Evolutionary conservation across 176 grass and related monocot genomes (phyloP).

Genomic region (Aegilops speltoides): DNA sequence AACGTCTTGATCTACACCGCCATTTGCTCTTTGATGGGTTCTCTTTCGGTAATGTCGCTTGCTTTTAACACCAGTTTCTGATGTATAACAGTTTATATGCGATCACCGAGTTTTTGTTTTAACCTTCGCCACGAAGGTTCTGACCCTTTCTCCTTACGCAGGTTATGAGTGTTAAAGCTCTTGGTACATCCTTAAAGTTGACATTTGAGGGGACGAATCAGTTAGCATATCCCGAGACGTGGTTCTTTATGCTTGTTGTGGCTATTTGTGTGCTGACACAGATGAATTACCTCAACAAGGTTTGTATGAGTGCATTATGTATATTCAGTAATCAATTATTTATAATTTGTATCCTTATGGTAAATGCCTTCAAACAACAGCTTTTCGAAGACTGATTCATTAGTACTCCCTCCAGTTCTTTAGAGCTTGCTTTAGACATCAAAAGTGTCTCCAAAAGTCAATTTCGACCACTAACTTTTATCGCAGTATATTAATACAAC

Average conservation of each 20-base stretch:
- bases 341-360: neutral
- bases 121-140: neutral
- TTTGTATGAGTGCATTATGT: constrained; percentile 1
- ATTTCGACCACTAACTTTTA: neutral
- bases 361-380: neutral
- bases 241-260: constrained; percentile 96
- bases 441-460: neutral
- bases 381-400: neutral
- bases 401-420: neutral
- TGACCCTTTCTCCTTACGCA: constrained; percentile 38
- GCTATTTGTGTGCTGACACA: constrained; percentile 82
- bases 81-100: neutral
- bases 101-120: neutral
- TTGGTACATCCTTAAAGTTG: constrained; percentile 92
- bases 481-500: neutral
- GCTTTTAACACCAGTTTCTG: constrained; percentile 10
- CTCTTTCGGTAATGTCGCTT: constrained; percentile 74
- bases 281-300: constrained; percentile 99
- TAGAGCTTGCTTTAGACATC: neutral
- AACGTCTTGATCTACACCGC: constrained; percentile 93
- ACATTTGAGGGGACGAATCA: constrained; percentile 96
- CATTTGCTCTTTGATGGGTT: constrained; percentile 99
- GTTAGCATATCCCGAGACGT: constrained; percentile 85
- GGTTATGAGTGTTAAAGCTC: constrained; percentile 99
- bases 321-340: neutral